phyloP scores from a whole-genome alignment of 768 basidiomycete species.

The Rhodotorula paludigena region DNA sequence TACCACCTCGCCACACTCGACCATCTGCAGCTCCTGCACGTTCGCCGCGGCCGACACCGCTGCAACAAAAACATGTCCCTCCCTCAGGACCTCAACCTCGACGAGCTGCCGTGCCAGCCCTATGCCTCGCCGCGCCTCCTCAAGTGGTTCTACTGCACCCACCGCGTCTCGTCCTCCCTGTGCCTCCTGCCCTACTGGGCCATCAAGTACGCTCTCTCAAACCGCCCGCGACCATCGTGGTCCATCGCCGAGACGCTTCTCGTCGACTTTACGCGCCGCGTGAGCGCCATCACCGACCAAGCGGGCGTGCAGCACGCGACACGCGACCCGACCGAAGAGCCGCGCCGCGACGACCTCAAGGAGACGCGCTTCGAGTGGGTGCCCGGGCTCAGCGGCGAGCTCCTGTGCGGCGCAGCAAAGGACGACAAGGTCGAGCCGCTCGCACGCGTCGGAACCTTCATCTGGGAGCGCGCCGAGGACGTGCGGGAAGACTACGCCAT shows the following conservation, averaged over 20 bases:
- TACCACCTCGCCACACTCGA: no score
- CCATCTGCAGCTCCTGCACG: no score
- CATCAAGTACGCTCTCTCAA: conserved; percentile 24
- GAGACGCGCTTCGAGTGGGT: conserved; percentile 37
- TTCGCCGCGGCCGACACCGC: no score
- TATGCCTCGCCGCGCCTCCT: conserved; percentile 29
- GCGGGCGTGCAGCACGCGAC: conserved; percentile 34
- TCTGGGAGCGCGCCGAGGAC: conserved; percentile 25
- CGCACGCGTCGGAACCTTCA: conserved; percentile 30
- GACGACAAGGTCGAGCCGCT: conserved; percentile 19
- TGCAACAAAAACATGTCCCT: conserved; percentile 8
- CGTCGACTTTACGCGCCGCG: conserved; percentile 26
- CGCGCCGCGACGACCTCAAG: conserved; percentile 13
- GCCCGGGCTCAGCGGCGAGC: conserved; percentile 12
- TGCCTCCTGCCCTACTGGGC: conserved; percentile 34
- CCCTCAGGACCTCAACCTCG: conserved; percentile 26
- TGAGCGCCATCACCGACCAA: conserved; percentile 30
- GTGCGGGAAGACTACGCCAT: conserved; percentile 12
- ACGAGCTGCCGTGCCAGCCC: conserved; percentile 18
- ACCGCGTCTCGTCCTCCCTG: conserved; percentile 26
- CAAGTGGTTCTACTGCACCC: conserved; percentile 34
- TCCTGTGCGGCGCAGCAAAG: conserved; percentile 10
- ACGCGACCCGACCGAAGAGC: conserved; percentile 25
- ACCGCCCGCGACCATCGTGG: conserved; percentile 22
- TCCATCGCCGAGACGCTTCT: conserved; percentile 24